Evolutionary conservation across 257 asterid species (phyloP).

Genomic region (Mitragyna speciosa): DNA sequence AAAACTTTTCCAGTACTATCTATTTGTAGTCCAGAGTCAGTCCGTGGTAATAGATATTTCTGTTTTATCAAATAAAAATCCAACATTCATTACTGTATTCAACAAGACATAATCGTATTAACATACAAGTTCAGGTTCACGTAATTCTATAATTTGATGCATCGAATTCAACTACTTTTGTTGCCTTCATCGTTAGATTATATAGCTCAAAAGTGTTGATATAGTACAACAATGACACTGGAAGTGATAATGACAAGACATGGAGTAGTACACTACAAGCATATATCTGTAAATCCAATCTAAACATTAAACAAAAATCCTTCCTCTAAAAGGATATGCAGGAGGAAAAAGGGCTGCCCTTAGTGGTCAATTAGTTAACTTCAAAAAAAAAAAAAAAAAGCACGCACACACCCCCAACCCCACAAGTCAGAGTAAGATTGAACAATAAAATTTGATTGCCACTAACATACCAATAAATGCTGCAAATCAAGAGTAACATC

Average conservation of each 20-base stretch:
- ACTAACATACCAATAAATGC: constrained; percentile 72
- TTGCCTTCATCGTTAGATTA: not conserved
- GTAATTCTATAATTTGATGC: too few relatives aligned
- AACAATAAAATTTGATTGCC: constrained; percentile 19
- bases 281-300: not conserved
- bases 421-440: not conserved
- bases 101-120: too few relatives aligned
- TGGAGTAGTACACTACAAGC: not conserved
- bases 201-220: not conserved
- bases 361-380: not conserved
- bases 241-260: not conserved
- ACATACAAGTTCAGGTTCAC: too few relatives aligned
- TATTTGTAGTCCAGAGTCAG: too few relatives aligned
- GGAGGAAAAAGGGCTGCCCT: not conserved
- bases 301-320: not conserved
- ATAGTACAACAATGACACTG: not conserved
- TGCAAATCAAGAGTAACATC: constrained; percentile 94
- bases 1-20: too few relatives aligned
- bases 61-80: too few relatives aligned
- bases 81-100: too few relatives aligned
- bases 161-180: not conserved
- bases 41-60: too few relatives aligned
- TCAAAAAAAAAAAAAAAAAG: not conserved
- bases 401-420: too few relatives aligned
- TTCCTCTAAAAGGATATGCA: not conserved